Evolutionary conservation across 139 green algal species (phyloP).

Genomic region (Chlamydomonas incerta): DNA sequence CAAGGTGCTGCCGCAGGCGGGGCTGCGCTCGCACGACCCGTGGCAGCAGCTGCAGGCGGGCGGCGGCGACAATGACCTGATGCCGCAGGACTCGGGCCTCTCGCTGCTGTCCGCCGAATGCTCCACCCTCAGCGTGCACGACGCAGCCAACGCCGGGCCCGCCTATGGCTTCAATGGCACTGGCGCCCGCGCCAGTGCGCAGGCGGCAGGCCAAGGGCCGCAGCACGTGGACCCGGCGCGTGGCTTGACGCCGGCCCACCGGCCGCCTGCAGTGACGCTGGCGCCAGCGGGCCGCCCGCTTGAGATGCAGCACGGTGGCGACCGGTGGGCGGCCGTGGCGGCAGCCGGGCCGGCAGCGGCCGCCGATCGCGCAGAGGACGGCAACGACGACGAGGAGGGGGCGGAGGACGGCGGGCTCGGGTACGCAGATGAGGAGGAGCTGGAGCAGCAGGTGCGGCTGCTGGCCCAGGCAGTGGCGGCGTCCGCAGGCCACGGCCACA

Average conservation of each 20-base stretch:
- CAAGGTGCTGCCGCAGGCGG: neutral
- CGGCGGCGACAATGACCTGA: neutral
- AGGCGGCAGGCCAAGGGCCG: neutral
- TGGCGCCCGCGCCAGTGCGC: too few relatives aligned
- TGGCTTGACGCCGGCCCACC: too few relatives aligned
- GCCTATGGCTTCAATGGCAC: too few relatives aligned
- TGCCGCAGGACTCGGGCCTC: neutral
- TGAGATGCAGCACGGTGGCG: too few relatives aligned
- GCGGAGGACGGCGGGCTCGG: too few relatives aligned
- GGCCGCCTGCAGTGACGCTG: too few relatives aligned
- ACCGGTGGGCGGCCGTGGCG: too few relatives aligned
- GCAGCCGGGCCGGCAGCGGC: too few relatives aligned
- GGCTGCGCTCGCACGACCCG: slow-evolving; percentile 22
- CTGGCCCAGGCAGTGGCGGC: neutral
- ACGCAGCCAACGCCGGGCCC: neutral
- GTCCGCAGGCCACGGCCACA: neutral
- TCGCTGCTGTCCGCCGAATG: neutral
- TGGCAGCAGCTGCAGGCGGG: neutral
- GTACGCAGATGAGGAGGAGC: slow-evolving; percentile 16
- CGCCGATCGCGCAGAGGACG: neutral
- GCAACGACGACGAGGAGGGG: neutral
- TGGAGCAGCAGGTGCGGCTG: slow-evolving; percentile 29
- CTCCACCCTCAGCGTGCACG: neutral
- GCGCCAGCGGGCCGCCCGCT: too few relatives aligned
- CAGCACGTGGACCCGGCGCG: neutral